A percentile compares a stretch with the other conserved stretches of the same genome.
Evolutionary conservation across 2,329 filamentous ascomycete genomes (phyloP).

Genomic region (Ophiostoma fasciatum): DNA sequence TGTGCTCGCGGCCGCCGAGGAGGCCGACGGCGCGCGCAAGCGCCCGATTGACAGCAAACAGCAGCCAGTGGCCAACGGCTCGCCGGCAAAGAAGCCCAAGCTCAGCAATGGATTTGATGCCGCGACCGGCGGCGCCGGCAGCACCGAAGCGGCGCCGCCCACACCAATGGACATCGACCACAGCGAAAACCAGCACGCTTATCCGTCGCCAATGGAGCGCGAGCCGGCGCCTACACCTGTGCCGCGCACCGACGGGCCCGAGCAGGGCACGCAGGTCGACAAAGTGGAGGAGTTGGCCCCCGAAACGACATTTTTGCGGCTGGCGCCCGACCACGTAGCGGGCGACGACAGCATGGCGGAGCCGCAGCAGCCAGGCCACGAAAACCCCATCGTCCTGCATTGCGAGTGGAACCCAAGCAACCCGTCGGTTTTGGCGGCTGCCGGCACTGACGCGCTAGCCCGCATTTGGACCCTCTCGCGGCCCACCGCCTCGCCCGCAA

Average conservation of each 20-base stretch:
- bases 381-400: slow-evolving; percentile 49
- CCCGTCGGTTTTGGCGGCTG: slow-evolving; percentile 50
- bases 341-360: slow-evolving; percentile 18
- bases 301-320: slow-evolving; percentile 45
- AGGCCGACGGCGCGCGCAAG: slow-evolving; percentile 33
- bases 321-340: slow-evolving; percentile 27
- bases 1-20: slow-evolving; percentile 21
- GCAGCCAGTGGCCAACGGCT: slow-evolving; percentile 35
- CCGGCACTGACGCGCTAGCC: slow-evolving; percentile 55
- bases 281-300: slow-evolving; percentile 46
- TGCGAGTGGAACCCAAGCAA: slow-evolving; percentile 55
- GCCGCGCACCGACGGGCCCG: slow-evolving; percentile 44
- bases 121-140: slow-evolving; percentile 26
- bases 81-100: slow-evolving; percentile 42
- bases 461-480: slow-evolving; percentile 50
- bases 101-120: slow-evolving; percentile 48
- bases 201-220: slow-evolving; percentile 48
- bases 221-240: slow-evolving; percentile 38
- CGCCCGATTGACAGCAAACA: slow-evolving; percentile 32
- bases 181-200: slow-evolving; percentile 40
- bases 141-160: slow-evolving; percentile 20
- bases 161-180: slow-evolving; percentile 48
- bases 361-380: slow-evolving; percentile 16
- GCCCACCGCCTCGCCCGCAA: slow-evolving; percentile 29
- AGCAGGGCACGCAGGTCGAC: slow-evolving; percentile 49